Percentiles rank a stretch among this genome's conserved stretches.
Evolutionary conservation across 75 land plant species (phyloP).

Genomic region (Azolla pinnata): DNA sequence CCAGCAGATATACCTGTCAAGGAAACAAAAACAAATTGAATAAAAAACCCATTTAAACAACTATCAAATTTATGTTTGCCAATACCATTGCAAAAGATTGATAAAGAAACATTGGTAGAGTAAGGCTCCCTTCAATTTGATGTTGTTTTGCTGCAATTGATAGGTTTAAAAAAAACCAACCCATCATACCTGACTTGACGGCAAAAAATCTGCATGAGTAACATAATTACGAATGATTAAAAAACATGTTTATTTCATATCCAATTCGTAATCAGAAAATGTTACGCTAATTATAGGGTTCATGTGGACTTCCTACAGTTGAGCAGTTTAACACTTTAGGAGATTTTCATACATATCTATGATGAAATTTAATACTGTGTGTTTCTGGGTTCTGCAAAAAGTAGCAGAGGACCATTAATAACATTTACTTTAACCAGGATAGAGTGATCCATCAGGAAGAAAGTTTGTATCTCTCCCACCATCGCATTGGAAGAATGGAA

Average conservation of each 20-base stretch:
- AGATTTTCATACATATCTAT: no score
- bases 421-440: no score
- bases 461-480: no score
- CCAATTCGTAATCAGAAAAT: not conserved
- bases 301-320: no score
- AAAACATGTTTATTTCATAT: not conserved
- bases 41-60: slow-evolving; percentile 6
- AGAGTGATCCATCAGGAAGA: no score
- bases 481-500: no score
- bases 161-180: slow-evolving; percentile 88
- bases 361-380: no score
- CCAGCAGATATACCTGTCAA: slow-evolving; percentile 74
- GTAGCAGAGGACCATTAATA: no score
- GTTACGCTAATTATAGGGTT: no score
- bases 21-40: not conserved
- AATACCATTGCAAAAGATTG: slow-evolving; percentile 74
- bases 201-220: slow-evolving; percentile 61
- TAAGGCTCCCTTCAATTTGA: slow-evolving; percentile 35
- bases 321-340: no score
- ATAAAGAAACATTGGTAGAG: slow-evolving; percentile 65
- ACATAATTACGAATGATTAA: not conserved
- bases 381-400: no score
- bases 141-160: slow-evolving; percentile 70
- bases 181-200: slow-evolving; percentile 94
- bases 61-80: not conserved